Evolutionary conservation across 108 stramenopile genomes (phyloP).

Genomic region (Fistulifera solaris): DNA sequence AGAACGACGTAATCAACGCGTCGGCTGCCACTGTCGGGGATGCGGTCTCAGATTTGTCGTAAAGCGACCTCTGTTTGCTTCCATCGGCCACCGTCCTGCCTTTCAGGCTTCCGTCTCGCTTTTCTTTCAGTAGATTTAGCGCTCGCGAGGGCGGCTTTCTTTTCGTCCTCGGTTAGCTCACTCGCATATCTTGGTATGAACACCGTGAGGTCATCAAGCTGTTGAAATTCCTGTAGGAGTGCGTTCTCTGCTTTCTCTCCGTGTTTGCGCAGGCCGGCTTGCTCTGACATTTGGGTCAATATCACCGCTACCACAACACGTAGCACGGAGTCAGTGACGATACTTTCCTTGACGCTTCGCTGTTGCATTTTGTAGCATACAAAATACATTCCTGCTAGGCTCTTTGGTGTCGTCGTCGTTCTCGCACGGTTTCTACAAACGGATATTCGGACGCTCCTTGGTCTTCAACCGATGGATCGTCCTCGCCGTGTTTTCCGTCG

Average conservation of each 20-base stretch:
- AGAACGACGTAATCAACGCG: slow-evolving; percentile 4
- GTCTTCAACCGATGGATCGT: too few species aligned
- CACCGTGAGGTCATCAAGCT: slow-evolving; percentile 3
- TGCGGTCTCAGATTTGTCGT: slow-evolving; percentile 11
- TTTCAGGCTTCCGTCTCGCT: slow-evolving; percentile 12
- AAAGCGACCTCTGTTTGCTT: neutral
- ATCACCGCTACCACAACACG: neutral
- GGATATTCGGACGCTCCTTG: too few species aligned
- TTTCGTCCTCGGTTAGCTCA: slow-evolving; percentile 9
- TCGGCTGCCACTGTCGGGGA: slow-evolving; percentile 18
- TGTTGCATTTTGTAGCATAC: too few species aligned
- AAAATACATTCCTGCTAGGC: too few species aligned
- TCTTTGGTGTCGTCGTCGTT: too few species aligned
- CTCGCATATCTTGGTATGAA: slow-evolving; percentile 14
- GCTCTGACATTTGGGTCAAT: slow-evolving; percentile 8
- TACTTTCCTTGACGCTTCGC: too few species aligned
- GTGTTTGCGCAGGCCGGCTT: slow-evolving; percentile 8
- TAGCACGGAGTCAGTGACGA: neutral
- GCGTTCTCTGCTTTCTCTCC: slow-evolving; percentile 5
- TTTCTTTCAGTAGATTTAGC: slow-evolving; percentile 16
- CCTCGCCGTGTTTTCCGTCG: too few species aligned
- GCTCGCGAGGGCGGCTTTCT: slow-evolving; percentile 9
- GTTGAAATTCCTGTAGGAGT: slow-evolving; percentile 4
- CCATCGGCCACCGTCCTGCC: slow-evolving; percentile 14
- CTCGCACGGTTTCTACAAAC: too few species aligned